A percentile compares a stretch with the other conserved stretches of the same genome.
Conservation (phyloP, 1,284 basidiomycete genomes). For the Sphaerobolus stellatus region DNA sequence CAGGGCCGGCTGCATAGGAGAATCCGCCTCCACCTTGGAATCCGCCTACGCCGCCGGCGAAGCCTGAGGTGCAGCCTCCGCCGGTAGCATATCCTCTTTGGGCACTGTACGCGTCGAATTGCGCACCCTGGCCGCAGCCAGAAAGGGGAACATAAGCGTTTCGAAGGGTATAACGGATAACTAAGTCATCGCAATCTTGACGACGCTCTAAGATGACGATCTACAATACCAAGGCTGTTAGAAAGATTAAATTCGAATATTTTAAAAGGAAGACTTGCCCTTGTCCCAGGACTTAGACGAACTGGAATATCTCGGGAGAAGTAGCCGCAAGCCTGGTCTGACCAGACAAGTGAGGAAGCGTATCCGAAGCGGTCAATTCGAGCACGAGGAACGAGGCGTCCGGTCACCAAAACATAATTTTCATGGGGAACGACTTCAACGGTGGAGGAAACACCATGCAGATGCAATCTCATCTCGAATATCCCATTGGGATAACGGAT, state of each 20-base stretch:
- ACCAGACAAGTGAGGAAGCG: neutral
- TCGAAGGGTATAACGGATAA: slow-evolving; percentile 9
- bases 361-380: slow-evolving; percentile 1
- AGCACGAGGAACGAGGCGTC: slow-evolving; percentile 5
- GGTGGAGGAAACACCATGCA: slow-evolving; percentile 2
- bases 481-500: slow-evolving; percentile 6
- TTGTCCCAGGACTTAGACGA: neutral
- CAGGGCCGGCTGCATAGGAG: no score
- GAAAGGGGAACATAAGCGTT: neutral
- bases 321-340: slow-evolving; percentile 9
- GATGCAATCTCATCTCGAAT: slow-evolving; percentile 8
- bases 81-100: no score
- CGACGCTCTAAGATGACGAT: slow-evolving; percentile 1
- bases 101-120: neutral
- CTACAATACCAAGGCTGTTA: neutral
- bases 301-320: slow-evolving; percentile 8
- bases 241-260: neutral
- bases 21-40: no score
- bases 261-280: neutral
- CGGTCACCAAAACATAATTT: slow-evolving; percentile 7
- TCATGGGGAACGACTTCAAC: slow-evolving; percentile 7
- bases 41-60: no score
- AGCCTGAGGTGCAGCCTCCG: no score
- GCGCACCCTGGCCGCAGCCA: neutral
- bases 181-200: slow-evolving; percentile 8